Base-by-base conservation (phyloP, 1,284 basidiomycete species). In the Tylopilus sp. region DNA sequence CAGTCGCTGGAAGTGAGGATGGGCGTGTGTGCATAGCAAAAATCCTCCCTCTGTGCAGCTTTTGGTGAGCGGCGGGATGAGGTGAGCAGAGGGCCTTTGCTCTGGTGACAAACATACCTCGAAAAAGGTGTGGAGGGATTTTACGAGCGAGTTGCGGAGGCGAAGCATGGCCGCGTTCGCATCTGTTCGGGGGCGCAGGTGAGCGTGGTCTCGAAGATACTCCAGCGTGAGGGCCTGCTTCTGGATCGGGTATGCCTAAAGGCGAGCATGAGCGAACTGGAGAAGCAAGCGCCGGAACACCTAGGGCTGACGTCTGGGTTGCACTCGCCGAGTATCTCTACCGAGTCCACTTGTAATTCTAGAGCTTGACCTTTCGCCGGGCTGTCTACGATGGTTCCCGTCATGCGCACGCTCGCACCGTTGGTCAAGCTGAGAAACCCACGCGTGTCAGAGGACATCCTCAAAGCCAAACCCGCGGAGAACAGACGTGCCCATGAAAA, bases 1-100 rank as follows among this genome's bases (percentile, higher is more conserved):
- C 94, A 96, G 68, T 99, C 97, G 55, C 84, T 92, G 8, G 84
- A 81, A 0, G 96, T 98, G 33, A 97, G 72, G 37, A 98, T 77
- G 1, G 97, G 96, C 0, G 93, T 88, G 57, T 96, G 86, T 15
- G 82, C 76, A 59, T 89, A 83, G 40, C 77, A 71, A 66, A 97
- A 98, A 28, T 84, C 90, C 68, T 90, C 77, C 19, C 69, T 70
- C 87, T 93, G 60, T 37, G 28, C 28, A 12, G 30, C 16, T 46
- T 42, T 43, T 12, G 39, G 46, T 50, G 41, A 39, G 42, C 18
- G 34, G 50, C 10, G 36, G 38, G 30, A 40, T 8, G 26, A 13
- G 35, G 43, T 48, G 47, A 46, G 28, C 28, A 30, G n/a, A 18
- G 13, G 16, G 21, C 21, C 31, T 37, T 46, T 23, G 36, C 25